These are phyloP conservation scores for Mallotus repandus DNA, from an alignment of 441 rosid genomes.

Conservation along the genomic window DNA sequence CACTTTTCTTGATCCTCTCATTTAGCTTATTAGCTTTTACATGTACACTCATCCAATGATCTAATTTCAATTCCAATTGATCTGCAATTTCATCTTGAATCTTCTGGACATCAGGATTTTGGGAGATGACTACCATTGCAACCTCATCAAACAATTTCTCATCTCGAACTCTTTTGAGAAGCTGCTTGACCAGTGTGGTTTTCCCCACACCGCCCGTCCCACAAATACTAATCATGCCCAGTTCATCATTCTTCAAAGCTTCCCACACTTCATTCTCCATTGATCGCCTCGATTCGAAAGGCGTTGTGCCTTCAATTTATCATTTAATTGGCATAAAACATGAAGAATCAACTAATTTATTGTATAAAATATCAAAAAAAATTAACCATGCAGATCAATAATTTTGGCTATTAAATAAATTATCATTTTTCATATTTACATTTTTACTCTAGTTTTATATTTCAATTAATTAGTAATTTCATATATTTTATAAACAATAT, in stretches of 20 bases:
- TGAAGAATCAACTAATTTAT: too few relatives aligned
- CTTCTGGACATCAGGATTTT: conserved; percentile 7
- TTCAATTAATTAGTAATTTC: too few relatives aligned
- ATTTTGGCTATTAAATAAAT: too few relatives aligned
- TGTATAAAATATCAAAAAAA: too few relatives aligned
- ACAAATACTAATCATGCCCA: conserved; percentile 17
- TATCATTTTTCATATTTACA: too few relatives aligned
- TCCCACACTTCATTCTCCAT: not conserved
- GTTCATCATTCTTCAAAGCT: not conserved
- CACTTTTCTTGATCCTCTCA: not conserved
- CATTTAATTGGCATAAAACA: too few relatives aligned
- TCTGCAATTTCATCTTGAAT: conserved; percentile 30
- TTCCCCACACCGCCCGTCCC: conserved; percentile 33
- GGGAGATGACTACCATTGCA: conserved; percentile 12
- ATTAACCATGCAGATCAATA: too few relatives aligned
- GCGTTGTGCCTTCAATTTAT: not conserved
- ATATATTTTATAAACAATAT: too few relatives aligned
- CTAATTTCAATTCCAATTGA: conserved; percentile 9
- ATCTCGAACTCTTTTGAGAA: not conserved
- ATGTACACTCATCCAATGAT: not conserved
- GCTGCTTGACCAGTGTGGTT: conserved; percentile 25
- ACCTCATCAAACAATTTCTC: conserved; percentile 16
- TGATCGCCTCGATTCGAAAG: conserved; percentile 22
- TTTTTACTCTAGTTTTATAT: too few relatives aligned
- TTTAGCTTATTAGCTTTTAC: conserved; percentile 23